Evolutionary conservation across 371 early-diverging fungal genomes (phyloP).

Genomic region (Mucor indicus): DNA sequence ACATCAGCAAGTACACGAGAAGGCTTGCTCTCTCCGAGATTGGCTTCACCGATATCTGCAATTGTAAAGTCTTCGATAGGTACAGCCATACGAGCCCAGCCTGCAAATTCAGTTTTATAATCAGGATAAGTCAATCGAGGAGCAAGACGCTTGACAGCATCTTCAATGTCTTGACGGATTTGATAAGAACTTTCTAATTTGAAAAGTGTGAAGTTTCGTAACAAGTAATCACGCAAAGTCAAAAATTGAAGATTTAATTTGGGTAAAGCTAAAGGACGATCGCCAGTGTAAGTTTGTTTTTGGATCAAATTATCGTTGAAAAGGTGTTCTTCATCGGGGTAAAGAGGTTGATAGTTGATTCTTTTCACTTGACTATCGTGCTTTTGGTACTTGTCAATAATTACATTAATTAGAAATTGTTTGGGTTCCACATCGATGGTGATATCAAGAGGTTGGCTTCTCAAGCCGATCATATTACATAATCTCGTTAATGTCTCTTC

Average conservation of each 20-base stretch:
- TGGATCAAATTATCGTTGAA: constrained; percentile 56
- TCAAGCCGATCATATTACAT: constrained; percentile 55
- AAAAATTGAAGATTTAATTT: constrained; percentile 93
- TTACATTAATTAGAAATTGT: constrained; percentile 49
- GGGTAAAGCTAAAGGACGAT: constrained; percentile 76
- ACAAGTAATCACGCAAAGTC: constrained; percentile 87
- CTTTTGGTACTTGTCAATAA: constrained; percentile 60
- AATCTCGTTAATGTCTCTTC: constrained; percentile 48
- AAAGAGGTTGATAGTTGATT: constrained; percentile 71
- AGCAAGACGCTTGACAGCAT: constrained; percentile 76
- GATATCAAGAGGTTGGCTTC: constrained; percentile 40
- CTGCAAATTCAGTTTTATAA: constrained; percentile 68
- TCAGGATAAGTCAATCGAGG: constrained; percentile 68
- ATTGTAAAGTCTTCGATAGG: constrained; percentile 63
- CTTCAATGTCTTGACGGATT: constrained; percentile 87
- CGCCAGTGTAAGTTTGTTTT: constrained; percentile 65
- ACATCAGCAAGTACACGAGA: constrained; percentile 78
- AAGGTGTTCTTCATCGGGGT: constrained; percentile 74
- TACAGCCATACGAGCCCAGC: constrained; percentile 92
- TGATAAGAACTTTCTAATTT: constrained; percentile 76
- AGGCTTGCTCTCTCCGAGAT: constrained; percentile 75
- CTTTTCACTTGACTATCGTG: constrained; percentile 65
- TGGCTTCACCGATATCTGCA: constrained; percentile 72
- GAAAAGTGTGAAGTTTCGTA: constrained; percentile 83
- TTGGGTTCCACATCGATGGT: constrained; percentile 27